Evolutionary conservation across 2,329 filamentous ascomycete genomes (phyloP), one percentile per base, ranked within the genome.

Genomic region (Verticillium nonalfalfae): DNA sequence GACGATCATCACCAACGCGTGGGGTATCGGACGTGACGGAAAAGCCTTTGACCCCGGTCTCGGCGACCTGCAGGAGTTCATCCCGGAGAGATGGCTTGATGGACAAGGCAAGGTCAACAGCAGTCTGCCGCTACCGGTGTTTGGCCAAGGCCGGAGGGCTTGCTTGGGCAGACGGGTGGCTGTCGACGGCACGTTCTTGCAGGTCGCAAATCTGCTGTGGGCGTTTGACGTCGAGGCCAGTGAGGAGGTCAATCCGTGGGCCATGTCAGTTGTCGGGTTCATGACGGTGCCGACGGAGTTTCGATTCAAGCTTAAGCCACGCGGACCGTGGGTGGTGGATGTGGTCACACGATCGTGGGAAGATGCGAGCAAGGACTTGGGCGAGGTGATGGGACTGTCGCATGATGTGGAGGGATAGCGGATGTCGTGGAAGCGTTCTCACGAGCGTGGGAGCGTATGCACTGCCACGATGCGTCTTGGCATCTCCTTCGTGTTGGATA

Each of bases 71-170:
- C 69, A 73, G 18, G 56, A 59, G 1, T 75, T 75, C 60, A n/a
- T 65, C 10, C 73, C 74, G 0, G 72, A 75, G 59, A 63, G 72
- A n/a, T 76, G 73, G 72, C 58, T 59, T 15, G 57, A 58, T 4
- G 56, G 13, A 10, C 62, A 68, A 4, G 60, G 36, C 7, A 66
- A 39, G 21, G 59, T 62, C 3, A 59, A 71, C 18, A 70, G 69
- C 40, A 66, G 72, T 26, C 65, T 75, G 59, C 72, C 73, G 0
- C 66, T 70, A 2, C 65, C 69, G 0, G 75, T 76, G 7, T 83
- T 84, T 59, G 81, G 81, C 0, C 83, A 78, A 60, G 81, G 82
- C 0, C 71, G 80, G 2, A 69, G 81, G 1, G 71, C 79, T 1
- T 78, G 75, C 31, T 73, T 70, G 2, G 73, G 73, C 0, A 77